Percentiles rank a stretch among this genome's conserved stretches.
Conservation (phyloP, 1,284 basidiomycete genomes). For the Trametes polyzona region DNA sequence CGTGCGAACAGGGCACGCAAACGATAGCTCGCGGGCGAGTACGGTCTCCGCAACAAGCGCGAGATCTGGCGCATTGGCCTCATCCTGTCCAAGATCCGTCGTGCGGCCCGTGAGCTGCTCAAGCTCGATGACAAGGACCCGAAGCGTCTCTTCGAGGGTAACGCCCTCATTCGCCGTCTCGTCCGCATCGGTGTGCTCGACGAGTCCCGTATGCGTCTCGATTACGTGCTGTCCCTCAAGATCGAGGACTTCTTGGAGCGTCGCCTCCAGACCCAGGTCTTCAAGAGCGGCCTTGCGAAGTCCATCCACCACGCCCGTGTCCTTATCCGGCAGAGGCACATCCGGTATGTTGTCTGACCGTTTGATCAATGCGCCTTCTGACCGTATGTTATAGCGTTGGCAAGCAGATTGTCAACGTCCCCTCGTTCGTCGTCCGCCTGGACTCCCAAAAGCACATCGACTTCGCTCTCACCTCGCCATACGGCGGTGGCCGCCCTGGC, state of each 20-base stretch:
- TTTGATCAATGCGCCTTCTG: background rate
- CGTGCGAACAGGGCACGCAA: conserved; percentile 1
- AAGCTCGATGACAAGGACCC: conserved; percentile 99
- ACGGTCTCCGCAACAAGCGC: conserved; percentile 99
- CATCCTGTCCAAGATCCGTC: conserved; percentile 98
- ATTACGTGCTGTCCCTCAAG: conserved; percentile 99
- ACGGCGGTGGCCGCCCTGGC: conserved; percentile 95
- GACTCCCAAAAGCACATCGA: conserved; percentile 99
- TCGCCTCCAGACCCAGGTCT: conserved; percentile 98
- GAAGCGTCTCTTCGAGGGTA: conserved; percentile 99
- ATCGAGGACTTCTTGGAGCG: conserved; percentile 99
- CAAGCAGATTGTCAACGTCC: conserved; percentile 99
- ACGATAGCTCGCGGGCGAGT: conserved; percentile 94
- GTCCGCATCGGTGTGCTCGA: conserved; percentile 99
- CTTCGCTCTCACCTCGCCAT: conserved; percentile 97
- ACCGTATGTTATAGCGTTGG: conserved; percentile 70
- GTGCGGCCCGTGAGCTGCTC: conserved; percentile 99
- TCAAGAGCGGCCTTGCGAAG: conserved; percentile 98
- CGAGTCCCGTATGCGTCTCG: conserved; percentile 98
- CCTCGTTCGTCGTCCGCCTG: conserved; percentile 97
- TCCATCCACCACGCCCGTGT: conserved; percentile 99
- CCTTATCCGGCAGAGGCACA: conserved; percentile 96
- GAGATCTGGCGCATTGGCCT: conserved; percentile 99
- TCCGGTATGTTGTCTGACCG: conserved; percentile 65
- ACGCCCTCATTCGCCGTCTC: conserved; percentile 98